A percentile compares a stretch with the other conserved stretches of the same genome.
These are phyloP conservation scores for Rosa multiflora DNA, from an alignment of 306 rosid species.

Conservation along the genomic window DNA sequence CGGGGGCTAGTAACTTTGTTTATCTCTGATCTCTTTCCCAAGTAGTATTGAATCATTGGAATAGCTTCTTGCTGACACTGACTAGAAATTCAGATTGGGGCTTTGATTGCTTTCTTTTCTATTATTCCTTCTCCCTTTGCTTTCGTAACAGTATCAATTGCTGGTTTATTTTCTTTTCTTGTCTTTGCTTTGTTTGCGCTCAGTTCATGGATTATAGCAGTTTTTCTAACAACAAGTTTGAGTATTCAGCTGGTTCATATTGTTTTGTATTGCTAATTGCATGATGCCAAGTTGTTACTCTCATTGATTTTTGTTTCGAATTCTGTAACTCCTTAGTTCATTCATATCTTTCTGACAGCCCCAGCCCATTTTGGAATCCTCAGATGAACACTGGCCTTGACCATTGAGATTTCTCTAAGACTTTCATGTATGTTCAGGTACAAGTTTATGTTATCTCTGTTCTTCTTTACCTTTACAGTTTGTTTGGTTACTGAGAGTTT, in stretches of 20 bases:
- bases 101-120: neutral
- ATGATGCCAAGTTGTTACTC: neutral
- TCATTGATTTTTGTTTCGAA: neutral
- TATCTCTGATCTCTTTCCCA: too few species aligned
- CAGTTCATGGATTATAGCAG: neutral
- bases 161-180: neutral
- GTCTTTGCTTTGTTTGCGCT: too few species aligned
- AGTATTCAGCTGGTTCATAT: too few species aligned
- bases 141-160: too few species aligned
- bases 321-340: neutral
- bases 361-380: neutral
- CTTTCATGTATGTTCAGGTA: conserved; percentile 23
- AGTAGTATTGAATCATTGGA: too few species aligned
- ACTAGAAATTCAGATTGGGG: neutral
- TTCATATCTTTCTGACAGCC: neutral
- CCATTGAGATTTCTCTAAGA: neutral
- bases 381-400: neutral
- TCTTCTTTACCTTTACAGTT: neutral
- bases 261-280: neutral
- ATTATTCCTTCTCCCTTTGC: neutral
- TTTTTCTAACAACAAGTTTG: too few species aligned
- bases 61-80: too few species aligned
- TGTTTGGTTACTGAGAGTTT: neutral
- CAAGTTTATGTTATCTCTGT: neutral
- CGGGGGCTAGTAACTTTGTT: too few species aligned